phyloP scores from a whole-genome alignment of 2,329 filamentous ascomycete species.

The Zymoseptoria crescenta region DNA sequence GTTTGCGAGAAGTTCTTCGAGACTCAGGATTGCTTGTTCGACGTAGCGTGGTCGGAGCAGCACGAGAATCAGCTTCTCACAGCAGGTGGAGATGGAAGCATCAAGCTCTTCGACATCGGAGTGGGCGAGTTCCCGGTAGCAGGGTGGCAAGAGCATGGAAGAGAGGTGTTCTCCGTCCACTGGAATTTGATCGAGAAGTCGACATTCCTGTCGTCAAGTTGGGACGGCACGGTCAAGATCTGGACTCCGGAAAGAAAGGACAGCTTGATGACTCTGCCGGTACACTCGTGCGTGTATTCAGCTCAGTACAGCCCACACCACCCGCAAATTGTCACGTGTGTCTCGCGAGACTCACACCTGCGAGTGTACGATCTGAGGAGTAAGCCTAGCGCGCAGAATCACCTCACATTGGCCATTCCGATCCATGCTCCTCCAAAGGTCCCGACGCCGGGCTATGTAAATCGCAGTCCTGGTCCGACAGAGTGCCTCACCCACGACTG shows the following conservation, averaged over 20 bases:
- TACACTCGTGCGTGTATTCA: constrained; percentile 90
- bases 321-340: constrained; percentile 75
- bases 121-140: constrained; percentile 79
- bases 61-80: constrained; percentile 91
- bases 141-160: constrained; percentile 86
- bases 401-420: constrained; percentile 73
- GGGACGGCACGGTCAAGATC: constrained; percentile 94
- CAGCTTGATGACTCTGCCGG: constrained; percentile 77
- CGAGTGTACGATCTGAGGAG: constrained; percentile 88
- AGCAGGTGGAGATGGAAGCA: constrained; percentile 83
- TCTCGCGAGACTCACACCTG: constrained; percentile 80
- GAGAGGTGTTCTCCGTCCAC: constrained; percentile 84
- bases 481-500: constrained; percentile 94
- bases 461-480: constrained; percentile 49
- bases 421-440: constrained; percentile 62
- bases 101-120: constrained; percentile 86
- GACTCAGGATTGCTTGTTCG: constrained; percentile 94
- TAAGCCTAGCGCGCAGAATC: constrained; percentile 77
- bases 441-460: constrained; percentile 38
- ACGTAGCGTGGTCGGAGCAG: constrained; percentile 88
- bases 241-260: constrained; percentile 66
- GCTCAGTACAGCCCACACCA: constrained; percentile 85
- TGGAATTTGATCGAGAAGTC: constrained; percentile 92
- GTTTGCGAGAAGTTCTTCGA: constrained; percentile 84
- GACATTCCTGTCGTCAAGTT: constrained; percentile 82